phyloP scores from a whole-genome alignment of 352 stramenopile genomes.

The Phytophthora palmivora region DNA sequence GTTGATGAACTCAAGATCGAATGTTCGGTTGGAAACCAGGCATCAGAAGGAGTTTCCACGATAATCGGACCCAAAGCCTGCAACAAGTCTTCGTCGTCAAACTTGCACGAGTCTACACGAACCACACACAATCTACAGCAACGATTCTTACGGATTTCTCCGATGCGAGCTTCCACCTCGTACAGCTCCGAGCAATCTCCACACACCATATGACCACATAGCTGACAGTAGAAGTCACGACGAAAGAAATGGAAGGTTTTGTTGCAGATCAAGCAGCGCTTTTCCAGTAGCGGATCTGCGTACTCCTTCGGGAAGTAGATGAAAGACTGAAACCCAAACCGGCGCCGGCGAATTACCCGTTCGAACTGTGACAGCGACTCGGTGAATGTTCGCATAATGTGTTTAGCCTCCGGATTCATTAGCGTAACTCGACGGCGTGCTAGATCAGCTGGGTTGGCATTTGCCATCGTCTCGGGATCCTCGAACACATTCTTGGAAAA shows the following conservation, averaged over 20 bases:
- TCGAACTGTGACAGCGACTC: conserved; percentile 63
- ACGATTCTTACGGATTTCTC: conserved; percentile 54
- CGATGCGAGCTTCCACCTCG: conserved; percentile 56
- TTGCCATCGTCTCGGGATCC: not conserved
- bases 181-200: conserved; percentile 53
- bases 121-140: conserved; percentile 58
- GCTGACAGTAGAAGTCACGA: conserved; percentile 58
- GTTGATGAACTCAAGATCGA: conserved; percentile 17
- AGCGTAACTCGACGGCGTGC: conserved; percentile 38
- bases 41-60: conserved; percentile 44
- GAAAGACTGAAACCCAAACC: conserved; percentile 76
- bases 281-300: conserved; percentile 31
- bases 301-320: conserved; percentile 63
- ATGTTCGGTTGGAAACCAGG: conserved; percentile 33
- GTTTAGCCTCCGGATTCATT: conserved; percentile 57
- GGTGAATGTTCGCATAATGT: conserved; percentile 53
- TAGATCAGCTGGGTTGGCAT: conserved; percentile 32
- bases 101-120: conserved; percentile 57
- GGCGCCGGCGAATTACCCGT: conserved; percentile 61
- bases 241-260: conserved; percentile 61
- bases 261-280: conserved; percentile 54
- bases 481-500: conserved; percentile 34
- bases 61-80: conserved; percentile 50
- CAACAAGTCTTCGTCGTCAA: conserved; percentile 60
- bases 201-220: conserved; percentile 64